These are phyloP conservation scores for Trifolium subterraneum DNA, from an alignment of 306 rosid genomes.

Conservation along the genomic window DNA sequence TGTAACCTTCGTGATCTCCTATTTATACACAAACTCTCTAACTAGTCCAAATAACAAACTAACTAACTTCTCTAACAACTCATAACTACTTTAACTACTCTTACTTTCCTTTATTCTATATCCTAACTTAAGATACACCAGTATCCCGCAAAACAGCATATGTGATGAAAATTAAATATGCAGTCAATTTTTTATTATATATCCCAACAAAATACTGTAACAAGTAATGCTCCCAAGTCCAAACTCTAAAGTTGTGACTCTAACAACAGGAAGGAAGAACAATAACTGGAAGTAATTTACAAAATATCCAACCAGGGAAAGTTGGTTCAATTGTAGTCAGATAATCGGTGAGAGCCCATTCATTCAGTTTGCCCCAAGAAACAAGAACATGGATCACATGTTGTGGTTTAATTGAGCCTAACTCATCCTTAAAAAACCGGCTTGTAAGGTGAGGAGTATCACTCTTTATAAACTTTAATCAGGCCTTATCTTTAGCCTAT, in stretches of 20 bases:
- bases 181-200: neutral
- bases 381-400: neutral
- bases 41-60: too few relatives aligned
- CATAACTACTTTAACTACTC: too few relatives aligned
- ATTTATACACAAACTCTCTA: too few relatives aligned
- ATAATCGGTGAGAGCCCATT: slow-evolving; percentile 10
- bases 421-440: too few relatives aligned
- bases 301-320: slow-evolving; percentile 9
- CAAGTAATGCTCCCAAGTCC: slow-evolving; percentile 31
- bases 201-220: slow-evolving; percentile 17
- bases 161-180: slow-evolving; percentile 13
- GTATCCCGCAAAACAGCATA: slow-evolving; percentile 23
- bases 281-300: slow-evolving; percentile 7
- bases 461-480: too few relatives aligned
- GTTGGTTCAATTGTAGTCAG: neutral
- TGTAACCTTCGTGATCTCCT: too few relatives aligned
- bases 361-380: slow-evolving; percentile 7
- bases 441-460: too few relatives aligned
- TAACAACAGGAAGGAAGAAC: slow-evolving; percentile 19
- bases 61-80: too few relatives aligned
- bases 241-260: slow-evolving; percentile 20
- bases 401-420: too few relatives aligned
- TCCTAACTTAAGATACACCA: neutral
- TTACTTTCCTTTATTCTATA: too few relatives aligned
- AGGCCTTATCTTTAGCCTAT: too few relatives aligned